phyloP scores from a whole-genome alignment of 192 early-diverging fungal genomes.

The Entomortierella chlamydospora region DNA sequence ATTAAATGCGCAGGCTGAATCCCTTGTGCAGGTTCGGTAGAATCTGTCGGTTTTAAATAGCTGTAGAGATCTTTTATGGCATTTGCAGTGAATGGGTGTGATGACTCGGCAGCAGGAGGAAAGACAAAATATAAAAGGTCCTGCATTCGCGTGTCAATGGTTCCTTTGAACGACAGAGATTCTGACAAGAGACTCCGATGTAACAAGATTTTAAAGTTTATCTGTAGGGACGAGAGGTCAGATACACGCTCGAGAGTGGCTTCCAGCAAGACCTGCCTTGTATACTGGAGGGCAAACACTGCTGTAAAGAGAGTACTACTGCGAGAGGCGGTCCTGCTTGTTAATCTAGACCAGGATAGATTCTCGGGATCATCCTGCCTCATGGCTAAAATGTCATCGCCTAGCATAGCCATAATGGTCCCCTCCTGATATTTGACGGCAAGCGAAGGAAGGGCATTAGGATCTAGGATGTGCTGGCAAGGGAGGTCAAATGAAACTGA shows the following conservation, averaged over 20 bases:
- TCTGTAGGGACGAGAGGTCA: neutral
- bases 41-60: constrained; percentile 10
- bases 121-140: constrained; percentile 27
- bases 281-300: neutral
- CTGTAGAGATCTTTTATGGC: constrained; percentile 37
- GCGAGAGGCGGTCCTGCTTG: neutral
- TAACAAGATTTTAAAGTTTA: constrained; percentile 3
- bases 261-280: neutral
- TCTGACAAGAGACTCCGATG: constrained; percentile 4
- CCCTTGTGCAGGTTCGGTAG: neutral
- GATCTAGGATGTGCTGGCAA: constrained; percentile 16
- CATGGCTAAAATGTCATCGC: constrained; percentile 10
- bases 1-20: constrained; percentile 13
- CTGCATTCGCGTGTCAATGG: constrained; percentile 4
- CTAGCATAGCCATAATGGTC: constrained; percentile 10
- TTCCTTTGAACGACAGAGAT: neutral
- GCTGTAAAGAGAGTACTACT: constrained; percentile 7
- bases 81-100: constrained; percentile 4
- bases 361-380: constrained; percentile 13
- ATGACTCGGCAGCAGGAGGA: neutral
- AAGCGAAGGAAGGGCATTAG: neutral
- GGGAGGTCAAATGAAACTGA: neutral
- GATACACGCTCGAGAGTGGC: neutral
- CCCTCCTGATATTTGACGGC: constrained; percentile 8
- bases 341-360: constrained; percentile 1